Evolutionary conservation across 371 early-diverging fungal genomes (phyloP).

Genomic region (Dinochytrium kinnereticum): DNA sequence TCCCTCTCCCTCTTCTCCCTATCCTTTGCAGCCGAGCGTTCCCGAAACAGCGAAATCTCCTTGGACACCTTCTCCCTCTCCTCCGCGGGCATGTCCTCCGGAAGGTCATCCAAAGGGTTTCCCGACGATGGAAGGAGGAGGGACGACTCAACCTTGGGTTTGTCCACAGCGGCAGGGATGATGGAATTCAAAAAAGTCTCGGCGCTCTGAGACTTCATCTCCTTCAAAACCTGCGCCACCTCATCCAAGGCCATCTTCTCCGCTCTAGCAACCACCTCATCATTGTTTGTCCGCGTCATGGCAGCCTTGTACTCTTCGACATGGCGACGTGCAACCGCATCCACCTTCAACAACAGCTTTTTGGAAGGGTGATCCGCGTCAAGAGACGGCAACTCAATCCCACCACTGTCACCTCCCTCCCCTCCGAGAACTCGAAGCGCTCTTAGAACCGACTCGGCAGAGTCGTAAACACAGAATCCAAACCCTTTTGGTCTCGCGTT

Average conservation of each 20-base stretch:
- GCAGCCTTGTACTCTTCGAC: constrained; percentile 62
- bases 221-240: constrained; percentile 15
- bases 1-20: constrained; percentile 59
- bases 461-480: constrained; percentile 81
- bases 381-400: constrained; percentile 59
- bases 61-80: constrained; percentile 61
- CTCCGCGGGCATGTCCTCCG: constrained; percentile 55
- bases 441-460: constrained; percentile 69
- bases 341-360: constrained; percentile 64
- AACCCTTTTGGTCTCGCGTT: constrained; percentile 74
- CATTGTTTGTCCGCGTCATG: constrained; percentile 4
- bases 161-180: constrained; percentile 4
- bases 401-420: constrained; percentile 41
- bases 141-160: too few relatives aligned
- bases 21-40: constrained; percentile 59
- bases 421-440: constrained; percentile 76
- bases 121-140: too few relatives aligned
- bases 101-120: constrained; percentile 56
- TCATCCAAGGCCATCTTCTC: constrained; percentile 9
- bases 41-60: constrained; percentile 70
- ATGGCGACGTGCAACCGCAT: constrained; percentile 70
- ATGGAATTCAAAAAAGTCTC: constrained; percentile 18
- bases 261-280: constrained; percentile 2
- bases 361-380: constrained; percentile 49
- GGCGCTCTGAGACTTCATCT: constrained; percentile 16